phyloP scores from a whole-genome alignment of 1,139 yeast species.

The Debaryomycetaceae sp. region DNA sequence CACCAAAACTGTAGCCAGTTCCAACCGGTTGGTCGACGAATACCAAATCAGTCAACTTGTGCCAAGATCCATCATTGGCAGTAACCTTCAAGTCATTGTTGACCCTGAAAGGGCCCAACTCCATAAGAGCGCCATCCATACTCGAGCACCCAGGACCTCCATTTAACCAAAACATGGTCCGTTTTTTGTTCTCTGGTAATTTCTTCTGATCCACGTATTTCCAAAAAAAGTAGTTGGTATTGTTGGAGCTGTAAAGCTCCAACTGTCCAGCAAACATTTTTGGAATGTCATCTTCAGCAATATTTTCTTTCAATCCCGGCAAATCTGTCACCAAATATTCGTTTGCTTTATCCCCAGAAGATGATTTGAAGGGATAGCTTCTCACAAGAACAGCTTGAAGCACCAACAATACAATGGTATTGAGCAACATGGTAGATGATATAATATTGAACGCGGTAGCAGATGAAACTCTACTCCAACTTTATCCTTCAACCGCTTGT shows the following conservation, averaged over 20 bases:
- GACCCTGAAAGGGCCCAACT: conserved; percentile 83
- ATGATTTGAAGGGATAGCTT: conserved; percentile 18
- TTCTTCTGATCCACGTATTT: conserved; percentile 44
- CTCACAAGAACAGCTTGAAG: conserved; percentile 11
- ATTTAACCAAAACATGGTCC: conserved; percentile 80
- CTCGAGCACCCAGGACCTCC: conserved; percentile 99
- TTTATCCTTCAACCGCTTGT: not conserved
- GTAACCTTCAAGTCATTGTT: conserved; percentile 40
- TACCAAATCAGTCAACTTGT: conserved; percentile 69
- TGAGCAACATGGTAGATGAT: conserved; percentile 4
- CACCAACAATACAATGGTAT: conserved; percentile 4
- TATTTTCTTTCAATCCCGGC: conserved; percentile 37
- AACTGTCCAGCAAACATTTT: conserved; percentile 74
- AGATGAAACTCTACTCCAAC: not conserved
- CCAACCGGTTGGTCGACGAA: conserved; percentile 96
- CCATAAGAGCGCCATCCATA: conserved; percentile 96
- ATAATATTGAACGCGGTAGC: not conserved
- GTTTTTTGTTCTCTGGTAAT: conserved; percentile 26
- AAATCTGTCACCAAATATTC: conserved; percentile 35
- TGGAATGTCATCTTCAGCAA: conserved; percentile 36
- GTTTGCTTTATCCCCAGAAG: conserved; percentile 10
- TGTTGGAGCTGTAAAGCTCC: conserved; percentile 48
- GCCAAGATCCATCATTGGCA: conserved; percentile 81
- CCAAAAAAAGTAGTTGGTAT: conserved; percentile 82
- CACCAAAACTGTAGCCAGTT: conserved; percentile 78